Evolutionary conservation across 768 basidiomycete species (phyloP), one percentile per base, ranked within the genome.

Genomic region (Hygrocybe punicea): DNA sequence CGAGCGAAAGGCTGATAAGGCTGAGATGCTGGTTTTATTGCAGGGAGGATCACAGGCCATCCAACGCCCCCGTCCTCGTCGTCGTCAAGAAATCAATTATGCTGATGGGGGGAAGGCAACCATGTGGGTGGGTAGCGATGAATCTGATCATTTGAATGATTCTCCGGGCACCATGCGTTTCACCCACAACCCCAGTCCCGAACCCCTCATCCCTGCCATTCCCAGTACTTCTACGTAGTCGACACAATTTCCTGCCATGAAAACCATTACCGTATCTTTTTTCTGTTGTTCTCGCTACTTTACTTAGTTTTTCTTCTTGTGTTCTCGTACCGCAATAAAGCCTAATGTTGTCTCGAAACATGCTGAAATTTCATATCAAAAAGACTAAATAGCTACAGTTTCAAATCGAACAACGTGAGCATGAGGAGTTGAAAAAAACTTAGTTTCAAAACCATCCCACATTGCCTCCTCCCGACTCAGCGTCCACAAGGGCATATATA

Each of bases 401-500:
- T 24, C 21, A 13, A 11, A 62, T 57, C 42, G 67, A 60, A 54
- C 76, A 68, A 63, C 16, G 67, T 37, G 7, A 78, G 75, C 3
- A 66, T 61, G 7, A 62, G 60, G 6, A 61, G 45, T 49, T 72
- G 69, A 16, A 67, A 78, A 79, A 13, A 78, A 24, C 65, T 79
- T 76, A 19, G 65, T 63, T 45, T 72, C 70, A 25, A 78, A 74
- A 3, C 63, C 52, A 8, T 42, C 47, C 78, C 78, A 79, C 7
- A 78, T 53, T 24, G 65, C 51, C 33, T 71, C 65, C 3, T 69
- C 62, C 52, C 71, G 66, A 16, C 61, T 61, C 6, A 62, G 63
- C 33, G 62, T 45, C 79, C 79, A 81, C 4, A 68, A 60, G 6
- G 65, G 67, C 61, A 72, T 63, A 57, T 82, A 82, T 1, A 78